phyloP scores from a whole-genome alignment of 2,329 filamentous ascomycete species.

The Dactylellina haptotyla region DNA sequence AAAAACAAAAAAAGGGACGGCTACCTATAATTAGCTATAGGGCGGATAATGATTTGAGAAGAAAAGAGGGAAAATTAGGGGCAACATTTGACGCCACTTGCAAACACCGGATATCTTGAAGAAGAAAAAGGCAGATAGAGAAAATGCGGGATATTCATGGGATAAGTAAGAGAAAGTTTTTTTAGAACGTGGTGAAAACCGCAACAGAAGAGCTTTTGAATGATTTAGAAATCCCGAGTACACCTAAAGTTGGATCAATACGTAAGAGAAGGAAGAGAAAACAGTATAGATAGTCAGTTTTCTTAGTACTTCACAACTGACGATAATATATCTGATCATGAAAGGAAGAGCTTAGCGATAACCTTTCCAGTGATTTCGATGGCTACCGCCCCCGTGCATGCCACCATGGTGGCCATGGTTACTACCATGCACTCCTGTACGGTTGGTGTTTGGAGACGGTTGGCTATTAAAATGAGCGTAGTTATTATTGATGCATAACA shows the following conservation, averaged over 20 bases:
- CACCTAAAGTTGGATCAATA: constrained; percentile 58
- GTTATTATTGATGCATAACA: constrained; percentile 87
- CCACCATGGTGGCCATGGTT: constrained; percentile 37
- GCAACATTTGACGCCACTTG: constrained; percentile 4
- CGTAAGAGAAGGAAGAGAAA: background rate
- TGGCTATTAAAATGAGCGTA: constrained; percentile 33
- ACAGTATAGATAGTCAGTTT: background rate
- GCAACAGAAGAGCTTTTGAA: constrained; percentile 4
- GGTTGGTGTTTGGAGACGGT: constrained; percentile 2
- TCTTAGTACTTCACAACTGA: background rate
- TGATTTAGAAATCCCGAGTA: constrained; percentile 55
- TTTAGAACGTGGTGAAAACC: constrained; percentile 4
- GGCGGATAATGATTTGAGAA: background rate
- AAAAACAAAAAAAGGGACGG: background rate
- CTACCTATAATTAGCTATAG: background rate
- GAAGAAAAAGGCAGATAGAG: constrained; percentile 19
- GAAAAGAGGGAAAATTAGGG: background rate
- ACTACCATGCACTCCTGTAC: constrained; percentile 16
- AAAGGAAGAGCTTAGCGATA: constrained; percentile 26
- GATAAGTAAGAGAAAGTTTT: constrained; percentile 19
- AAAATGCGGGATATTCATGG: constrained; percentile 36
- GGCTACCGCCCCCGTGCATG: constrained; percentile 14
- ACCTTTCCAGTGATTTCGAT: constrained; percentile 45
- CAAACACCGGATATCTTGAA: constrained; percentile 4
- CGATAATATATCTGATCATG: background rate